Evolutionary conservation across 257 asterid species (phyloP).

Genomic region (Linaria vulgaris): DNA sequence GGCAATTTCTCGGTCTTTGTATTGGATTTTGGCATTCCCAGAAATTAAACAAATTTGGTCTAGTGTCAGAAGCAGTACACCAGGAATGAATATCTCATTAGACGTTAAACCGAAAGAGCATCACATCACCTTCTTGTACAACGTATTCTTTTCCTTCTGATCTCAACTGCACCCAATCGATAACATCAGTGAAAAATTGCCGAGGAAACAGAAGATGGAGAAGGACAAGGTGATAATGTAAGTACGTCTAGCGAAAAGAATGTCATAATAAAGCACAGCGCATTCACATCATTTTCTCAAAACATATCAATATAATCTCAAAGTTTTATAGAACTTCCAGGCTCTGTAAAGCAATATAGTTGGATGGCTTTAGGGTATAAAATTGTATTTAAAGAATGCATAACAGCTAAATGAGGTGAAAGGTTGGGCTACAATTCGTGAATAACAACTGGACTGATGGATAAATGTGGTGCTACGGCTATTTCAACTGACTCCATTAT

Average conservation of each 20-base stretch:
- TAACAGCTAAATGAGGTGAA: background rate
- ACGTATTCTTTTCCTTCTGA: conserved; percentile 91
- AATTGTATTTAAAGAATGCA: no score
- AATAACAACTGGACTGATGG: background rate
- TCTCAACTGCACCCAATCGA: conserved; percentile 67
- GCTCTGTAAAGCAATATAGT: background rate
- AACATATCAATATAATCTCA: background rate
- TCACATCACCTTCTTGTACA: conserved; percentile 93
- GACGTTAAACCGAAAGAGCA: conserved; percentile 93
- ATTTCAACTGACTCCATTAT: background rate
- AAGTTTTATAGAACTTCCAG: no score
- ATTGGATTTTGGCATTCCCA: conserved; percentile 9
- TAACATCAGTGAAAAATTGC: conserved; percentile 12
- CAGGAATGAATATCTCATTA: conserved; percentile 30
- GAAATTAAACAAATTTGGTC: conserved; percentile 11
- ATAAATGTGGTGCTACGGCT: background rate
- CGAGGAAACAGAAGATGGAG: conserved; percentile 2
- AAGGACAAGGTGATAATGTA: background rate
- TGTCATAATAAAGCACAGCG: conserved; percentile 1
- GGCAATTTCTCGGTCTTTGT: background rate
- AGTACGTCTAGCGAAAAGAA: background rate
- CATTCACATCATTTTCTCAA: background rate
- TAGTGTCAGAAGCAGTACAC: conserved; percentile 11
- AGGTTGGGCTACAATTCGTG: no score
- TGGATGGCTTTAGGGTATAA: no score